phyloP scores from a whole-genome alignment of 2,329 filamentous ascomycete genomes.

The Sclerotinia borealis region DNA sequence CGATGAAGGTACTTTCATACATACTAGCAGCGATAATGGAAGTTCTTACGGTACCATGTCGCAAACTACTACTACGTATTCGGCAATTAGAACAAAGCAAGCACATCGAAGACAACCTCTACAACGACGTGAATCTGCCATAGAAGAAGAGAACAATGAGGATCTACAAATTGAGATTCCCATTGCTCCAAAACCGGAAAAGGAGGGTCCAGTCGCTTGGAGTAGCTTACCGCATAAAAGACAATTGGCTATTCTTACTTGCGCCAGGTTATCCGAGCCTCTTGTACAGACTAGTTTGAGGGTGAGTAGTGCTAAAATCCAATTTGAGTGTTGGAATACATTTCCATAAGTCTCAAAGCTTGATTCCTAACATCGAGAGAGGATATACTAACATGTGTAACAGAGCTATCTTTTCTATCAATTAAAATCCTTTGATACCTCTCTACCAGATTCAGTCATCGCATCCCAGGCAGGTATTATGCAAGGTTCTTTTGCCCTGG shows the following conservation, averaged over 20 bases:
- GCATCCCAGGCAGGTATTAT: slow-evolving; percentile 63
- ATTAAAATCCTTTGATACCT: slow-evolving; percentile 54
- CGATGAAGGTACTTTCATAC: neutral
- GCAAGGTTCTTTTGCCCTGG: slow-evolving; percentile 58
- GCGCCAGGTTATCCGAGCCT: slow-evolving; percentile 77
- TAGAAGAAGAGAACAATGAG: slow-evolving; percentile 27
- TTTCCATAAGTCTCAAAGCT: neutral
- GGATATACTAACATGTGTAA: slow-evolving; percentile 37
- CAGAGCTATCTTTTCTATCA: slow-evolving; percentile 70
- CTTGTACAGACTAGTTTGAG: slow-evolving; percentile 64
- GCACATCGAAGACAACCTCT: neutral
- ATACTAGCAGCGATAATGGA: neutral
- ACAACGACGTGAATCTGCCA: slow-evolving; percentile 16
- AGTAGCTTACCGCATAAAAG: slow-evolving; percentile 68
- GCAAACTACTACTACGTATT: neutral
- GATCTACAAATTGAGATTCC: slow-evolving; percentile 25
- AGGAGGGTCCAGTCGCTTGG: slow-evolving; percentile 53
- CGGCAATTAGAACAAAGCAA: slow-evolving; percentile 2
- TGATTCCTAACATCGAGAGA: neutral
- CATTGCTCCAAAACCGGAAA: slow-evolving; percentile 15
- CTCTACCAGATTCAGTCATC: slow-evolving; percentile 40
- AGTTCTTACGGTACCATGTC: slow-evolving; percentile 5
- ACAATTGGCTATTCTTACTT: slow-evolving; percentile 71
- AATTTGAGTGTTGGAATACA: neutral
- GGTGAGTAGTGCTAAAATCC: slow-evolving; percentile 11